A percentile compares a stretch with the other conserved stretches of the same genome.
These are phyloP conservation scores for Fusarium chuoi DNA, from an alignment of 2,329 filamentous ascomycete species.

Conservation along the genomic window DNA sequence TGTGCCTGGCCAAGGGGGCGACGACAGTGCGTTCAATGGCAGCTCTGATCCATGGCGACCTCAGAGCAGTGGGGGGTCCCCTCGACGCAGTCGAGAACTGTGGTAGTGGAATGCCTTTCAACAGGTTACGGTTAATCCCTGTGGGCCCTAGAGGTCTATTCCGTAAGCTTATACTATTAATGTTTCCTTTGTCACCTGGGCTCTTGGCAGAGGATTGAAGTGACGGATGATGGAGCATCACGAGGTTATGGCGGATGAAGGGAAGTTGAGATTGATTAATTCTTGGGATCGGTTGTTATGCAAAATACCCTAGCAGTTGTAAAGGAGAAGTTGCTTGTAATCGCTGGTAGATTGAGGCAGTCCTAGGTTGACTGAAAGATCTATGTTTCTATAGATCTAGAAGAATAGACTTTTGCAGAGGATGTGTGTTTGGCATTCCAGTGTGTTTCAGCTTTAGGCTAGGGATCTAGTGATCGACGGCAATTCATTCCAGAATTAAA, in stretches of 20 bases:
- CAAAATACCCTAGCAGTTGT: slow-evolving; percentile 38
- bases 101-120: slow-evolving; percentile 29
- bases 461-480: not conserved
- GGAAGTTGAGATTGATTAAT: slow-evolving; percentile 17
- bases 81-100: slow-evolving; percentile 38
- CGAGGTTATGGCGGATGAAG: slow-evolving; percentile 11
- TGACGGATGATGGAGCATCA: slow-evolving; percentile 1
- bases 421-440: not conserved
- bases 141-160: not conserved
- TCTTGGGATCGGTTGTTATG: slow-evolving; percentile 27
- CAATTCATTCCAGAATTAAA: not conserved
- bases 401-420: slow-evolving; percentile 14
- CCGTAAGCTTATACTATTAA: slow-evolving; percentile 4
- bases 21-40: slow-evolving; percentile 14
- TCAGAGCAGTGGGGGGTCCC: slow-evolving; percentile 54
- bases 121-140: not conserved
- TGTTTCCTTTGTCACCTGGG: slow-evolving; percentile 7
- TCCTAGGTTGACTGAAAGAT: slow-evolving; percentile 26
- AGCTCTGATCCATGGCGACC: slow-evolving; percentile 45
- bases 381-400: slow-evolving; percentile 4
- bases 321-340: slow-evolving; percentile 25
- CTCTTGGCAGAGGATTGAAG: slow-evolving; percentile 7
- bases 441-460: not conserved
- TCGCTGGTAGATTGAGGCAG: slow-evolving; percentile 30
- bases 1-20: slow-evolving; percentile 52